Base-by-base conservation (phyloP, 768 basidiomycete genomes). In the Kwoniella newhampshirensis region DNA sequence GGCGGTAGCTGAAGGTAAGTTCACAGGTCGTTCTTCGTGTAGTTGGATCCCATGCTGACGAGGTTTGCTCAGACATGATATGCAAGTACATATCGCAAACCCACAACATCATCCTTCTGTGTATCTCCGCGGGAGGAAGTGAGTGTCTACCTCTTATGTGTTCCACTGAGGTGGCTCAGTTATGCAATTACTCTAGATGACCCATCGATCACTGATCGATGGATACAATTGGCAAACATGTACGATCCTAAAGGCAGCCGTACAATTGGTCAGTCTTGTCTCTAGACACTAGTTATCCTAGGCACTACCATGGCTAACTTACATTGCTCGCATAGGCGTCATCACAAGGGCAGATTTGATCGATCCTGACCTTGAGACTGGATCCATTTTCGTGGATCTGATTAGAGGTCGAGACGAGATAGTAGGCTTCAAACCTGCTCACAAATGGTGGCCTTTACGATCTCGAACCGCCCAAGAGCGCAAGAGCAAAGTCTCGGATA, bases 261-360 rank as follows among this genome's bases (percentile, higher is more conserved):
- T 13, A 56, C 59, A 0, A 51, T 63, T 0, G 55, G 66, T 67
- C 17, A 37, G 65, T 45, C 30, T 28, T 18, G n/a, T 43, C 18
- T n/a, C 42, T 13, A 6, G 28, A 27, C 8, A 5, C 5, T 20
- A 13, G 21, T n/a, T 45, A 15, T 4, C 3, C 3, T 1, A 4
- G 3, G 18, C 0, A 25, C 20, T 20, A 37, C 17, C 17, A n/a
- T 36, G 30, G 30, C 36, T 41, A 2, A 21, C 15, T 17, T 37
- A 27, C 1, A 5, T 12, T 12, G 30, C 20, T 47, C 1, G 6
- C 23, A 7, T n/a, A 67, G 66, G 62, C 1, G 18, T 64, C 4
- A 60, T 64, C 48, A 68, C 66, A 20, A 40, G 55, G 39, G 63
- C 60, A 2, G 63, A 68, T 43, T 4, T 28, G 0, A 60, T 64